phyloP scores from a whole-genome alignment of 2,329 filamentous ascomycete genomes.

The Colletotrichum tropicale region DNA sequence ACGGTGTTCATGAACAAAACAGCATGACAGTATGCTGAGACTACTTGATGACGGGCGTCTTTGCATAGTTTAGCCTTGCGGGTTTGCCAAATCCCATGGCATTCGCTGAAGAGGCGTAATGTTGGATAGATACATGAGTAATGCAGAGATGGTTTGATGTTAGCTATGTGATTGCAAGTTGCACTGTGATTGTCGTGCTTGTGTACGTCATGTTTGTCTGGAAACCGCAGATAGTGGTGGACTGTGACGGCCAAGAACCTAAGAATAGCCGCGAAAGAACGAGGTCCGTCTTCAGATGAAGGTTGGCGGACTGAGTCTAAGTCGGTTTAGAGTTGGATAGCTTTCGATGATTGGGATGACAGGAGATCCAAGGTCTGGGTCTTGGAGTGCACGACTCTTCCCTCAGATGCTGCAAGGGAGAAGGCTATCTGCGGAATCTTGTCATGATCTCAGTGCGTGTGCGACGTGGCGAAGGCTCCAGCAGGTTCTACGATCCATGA shows the following conservation, averaged over 20 bases:
- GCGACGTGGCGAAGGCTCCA: not conserved
- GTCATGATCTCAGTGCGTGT: not conserved
- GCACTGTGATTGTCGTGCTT: not conserved
- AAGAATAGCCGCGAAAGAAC: not conserved
- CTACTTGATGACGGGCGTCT: conserved; percentile 8
- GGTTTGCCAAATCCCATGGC: not conserved
- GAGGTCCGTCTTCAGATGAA: not conserved
- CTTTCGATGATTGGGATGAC: not conserved
- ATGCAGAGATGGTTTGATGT: conserved; percentile 19
- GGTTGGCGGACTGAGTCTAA: not conserved
- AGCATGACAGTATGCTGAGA: not conserved
- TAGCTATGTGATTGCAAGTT: not conserved
- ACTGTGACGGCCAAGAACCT: not conserved
- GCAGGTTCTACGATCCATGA: not conserved
- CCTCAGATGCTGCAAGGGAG: not conserved
- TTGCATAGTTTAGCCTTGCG: conserved; percentile 1
- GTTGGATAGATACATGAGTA: conserved; percentile 21
- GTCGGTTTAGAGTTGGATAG: not conserved
- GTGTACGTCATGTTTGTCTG: not conserved
- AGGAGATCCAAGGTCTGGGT: not conserved
- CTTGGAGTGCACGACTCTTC: not conserved
- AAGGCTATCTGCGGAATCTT: not conserved
- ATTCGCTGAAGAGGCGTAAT: not conserved
- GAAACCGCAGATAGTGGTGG: not conserved
- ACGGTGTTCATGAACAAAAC: conserved; percentile 4